phyloP scores from a whole-genome alignment of 2,329 filamentous ascomycete species.

The Aspergillus sp. region DNA sequence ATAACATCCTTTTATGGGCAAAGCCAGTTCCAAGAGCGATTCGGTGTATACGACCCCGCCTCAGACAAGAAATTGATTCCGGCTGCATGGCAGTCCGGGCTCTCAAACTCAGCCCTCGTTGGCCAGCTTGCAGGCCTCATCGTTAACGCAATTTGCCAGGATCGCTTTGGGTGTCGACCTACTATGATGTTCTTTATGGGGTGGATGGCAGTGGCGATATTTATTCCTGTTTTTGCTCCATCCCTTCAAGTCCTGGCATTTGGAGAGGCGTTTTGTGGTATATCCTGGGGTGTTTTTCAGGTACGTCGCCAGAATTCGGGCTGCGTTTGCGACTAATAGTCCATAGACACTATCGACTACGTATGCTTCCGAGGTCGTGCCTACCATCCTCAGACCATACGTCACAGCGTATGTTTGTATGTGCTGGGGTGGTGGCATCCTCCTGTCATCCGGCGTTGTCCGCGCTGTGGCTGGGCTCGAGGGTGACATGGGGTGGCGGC shows the following conservation, averaged over 20 bases:
- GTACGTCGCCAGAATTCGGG: neutral
- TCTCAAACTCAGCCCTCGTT: constrained; percentile 18
- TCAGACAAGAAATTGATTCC: constrained; percentile 15
- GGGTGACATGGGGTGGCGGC: constrained; percentile 18
- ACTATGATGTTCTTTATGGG: constrained; percentile 23
- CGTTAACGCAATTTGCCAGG: constrained; percentile 24
- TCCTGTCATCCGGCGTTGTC: constrained; percentile 27
- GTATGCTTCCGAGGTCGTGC: constrained; percentile 33
- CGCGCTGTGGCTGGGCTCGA: constrained; percentile 19
- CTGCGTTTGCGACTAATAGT: neutral
- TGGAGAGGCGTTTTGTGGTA: constrained; percentile 11
- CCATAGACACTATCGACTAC: constrained; percentile 12
- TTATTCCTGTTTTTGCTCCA: constrained; percentile 17
- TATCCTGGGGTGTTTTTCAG: constrained; percentile 15
- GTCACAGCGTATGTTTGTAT: constrained; percentile 28
- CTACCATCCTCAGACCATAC: constrained; percentile 31
- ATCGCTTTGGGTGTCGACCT: constrained; percentile 24
- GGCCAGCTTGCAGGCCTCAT: constrained; percentile 24
- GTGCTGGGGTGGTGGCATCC: constrained; percentile 28
- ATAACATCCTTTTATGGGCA: constrained; percentile 14
- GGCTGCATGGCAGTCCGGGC: constrained; percentile 29
- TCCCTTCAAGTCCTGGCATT: constrained; percentile 6
- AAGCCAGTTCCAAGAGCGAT: constrained; percentile 10
- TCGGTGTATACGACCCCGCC: constrained; percentile 4
- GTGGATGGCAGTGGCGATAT: constrained; percentile 14